These are phyloP conservation scores for Malassezia obtusa DNA, from an alignment of 1,284 basidiomycete species.

Conservation along the genomic window DNA sequence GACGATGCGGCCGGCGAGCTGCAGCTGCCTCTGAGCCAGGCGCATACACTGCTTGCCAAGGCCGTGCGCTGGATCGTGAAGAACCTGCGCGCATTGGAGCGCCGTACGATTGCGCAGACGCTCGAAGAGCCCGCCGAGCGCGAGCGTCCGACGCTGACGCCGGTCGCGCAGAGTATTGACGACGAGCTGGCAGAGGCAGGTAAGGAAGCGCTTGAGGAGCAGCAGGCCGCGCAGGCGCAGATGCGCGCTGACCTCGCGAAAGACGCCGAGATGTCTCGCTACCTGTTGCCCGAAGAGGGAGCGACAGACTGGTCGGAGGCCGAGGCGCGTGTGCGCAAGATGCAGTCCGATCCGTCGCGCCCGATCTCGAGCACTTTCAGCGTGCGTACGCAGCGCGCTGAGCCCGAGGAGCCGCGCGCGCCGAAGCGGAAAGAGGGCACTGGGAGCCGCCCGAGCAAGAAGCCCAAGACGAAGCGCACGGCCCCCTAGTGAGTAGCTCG, in stretches of 20 bases:
- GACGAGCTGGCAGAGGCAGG: constrained; percentile 32
- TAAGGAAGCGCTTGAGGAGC: constrained; percentile 20
- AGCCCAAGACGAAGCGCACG: neutral
- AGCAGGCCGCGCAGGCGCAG: constrained; percentile 11
- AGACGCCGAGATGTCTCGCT: constrained; percentile 30
- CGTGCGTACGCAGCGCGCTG: constrained; percentile 2
- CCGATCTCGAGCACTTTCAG: constrained; percentile 20
- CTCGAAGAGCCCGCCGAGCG: constrained; percentile 17
- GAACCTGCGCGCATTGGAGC: constrained; percentile 69
- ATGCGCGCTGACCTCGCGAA: constrained; percentile 19
- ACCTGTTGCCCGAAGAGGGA: constrained; percentile 25
- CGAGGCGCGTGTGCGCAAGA: constrained; percentile 31
- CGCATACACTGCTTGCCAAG: constrained; percentile 83
- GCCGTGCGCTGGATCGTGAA: constrained; percentile 75
- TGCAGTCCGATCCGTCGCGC: constrained; percentile 21
- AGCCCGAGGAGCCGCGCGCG: neutral
- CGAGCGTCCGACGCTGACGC: constrained; percentile 14
- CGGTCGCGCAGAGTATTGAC: constrained; percentile 26
- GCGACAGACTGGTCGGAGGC: constrained; percentile 34
- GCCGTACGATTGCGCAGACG: constrained; percentile 45
- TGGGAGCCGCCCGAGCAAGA: neutral
- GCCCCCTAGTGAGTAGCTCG: neutral
- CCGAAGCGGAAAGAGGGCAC: neutral
- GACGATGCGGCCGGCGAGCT: constrained; percentile 59
- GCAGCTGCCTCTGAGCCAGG: constrained; percentile 71